These are phyloP conservation scores for Leptographium wingfieldii DNA, from an alignment of 2,329 filamentous ascomycete species.

Conservation along the genomic window DNA sequence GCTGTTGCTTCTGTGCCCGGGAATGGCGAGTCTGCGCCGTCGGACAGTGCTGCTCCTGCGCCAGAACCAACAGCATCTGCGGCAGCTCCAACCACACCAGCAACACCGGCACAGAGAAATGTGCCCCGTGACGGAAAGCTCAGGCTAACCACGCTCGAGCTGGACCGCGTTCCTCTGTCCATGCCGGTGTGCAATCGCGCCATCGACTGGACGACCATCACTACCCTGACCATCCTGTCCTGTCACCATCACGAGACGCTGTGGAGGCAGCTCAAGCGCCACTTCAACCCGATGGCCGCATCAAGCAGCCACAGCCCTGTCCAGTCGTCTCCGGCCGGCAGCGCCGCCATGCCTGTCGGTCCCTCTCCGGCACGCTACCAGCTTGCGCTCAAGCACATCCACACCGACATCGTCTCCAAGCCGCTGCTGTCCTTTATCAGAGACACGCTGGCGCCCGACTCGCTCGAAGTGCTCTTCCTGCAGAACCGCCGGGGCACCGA, in stretches of 20 bases:
- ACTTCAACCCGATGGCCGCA: constrained; percentile 36
- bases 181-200: constrained; percentile 56
- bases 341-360: not conserved
- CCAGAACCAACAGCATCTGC: too few relatives aligned
- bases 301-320: constrained; percentile 13
- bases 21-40: not conserved
- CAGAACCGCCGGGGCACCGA: constrained; percentile 48
- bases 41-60: too few relatives aligned
- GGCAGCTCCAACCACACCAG: not conserved
- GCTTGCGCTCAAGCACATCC: constrained; percentile 58
- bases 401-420: constrained; percentile 60
- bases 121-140: constrained; percentile 40
- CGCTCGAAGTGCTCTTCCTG: constrained; percentile 65
- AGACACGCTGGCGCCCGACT: constrained; percentile 65
- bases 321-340: constrained; percentile 6
- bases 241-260: constrained; percentile 62
- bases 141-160: constrained; percentile 56
- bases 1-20: not conserved
- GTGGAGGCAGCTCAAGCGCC: constrained; percentile 58
- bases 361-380: constrained; percentile 34
- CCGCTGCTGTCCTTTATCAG: constrained; percentile 62
- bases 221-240: constrained; percentile 59
- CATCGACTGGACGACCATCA: constrained; percentile 63
- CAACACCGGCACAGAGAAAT: not conserved
- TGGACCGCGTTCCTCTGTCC: constrained; percentile 64